Percentiles rank a stretch among this genome's conserved stretches.
Evolutionary conservation across 129 eudicot species (phyloP).

Genomic region (Centaurea solstitialis): DNA sequence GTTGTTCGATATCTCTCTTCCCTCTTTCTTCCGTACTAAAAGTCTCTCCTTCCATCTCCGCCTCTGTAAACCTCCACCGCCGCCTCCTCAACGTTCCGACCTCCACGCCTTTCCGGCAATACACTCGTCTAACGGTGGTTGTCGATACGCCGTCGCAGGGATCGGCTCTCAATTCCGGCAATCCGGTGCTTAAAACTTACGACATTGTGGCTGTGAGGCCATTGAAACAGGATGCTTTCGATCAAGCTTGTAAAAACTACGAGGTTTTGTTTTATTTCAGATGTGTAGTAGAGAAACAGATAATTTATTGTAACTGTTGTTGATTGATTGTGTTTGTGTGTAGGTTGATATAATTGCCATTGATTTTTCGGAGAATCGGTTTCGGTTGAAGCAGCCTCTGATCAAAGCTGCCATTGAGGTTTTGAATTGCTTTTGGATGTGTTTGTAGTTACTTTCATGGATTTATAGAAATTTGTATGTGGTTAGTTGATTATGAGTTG

Average conservation of each 20-base stretch:
- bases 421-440: not conserved
- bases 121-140: conserved; percentile 68
- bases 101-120: conserved; percentile 67
- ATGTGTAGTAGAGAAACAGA: not conserved
- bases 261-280: conserved; percentile 40
- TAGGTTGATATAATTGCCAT: conserved; percentile 91
- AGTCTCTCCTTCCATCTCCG: conserved; percentile 47
- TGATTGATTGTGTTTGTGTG: conserved; percentile 48
- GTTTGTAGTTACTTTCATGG: not conserved
- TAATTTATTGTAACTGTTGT: not conserved
- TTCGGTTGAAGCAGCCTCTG: conserved; percentile 72
- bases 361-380: conserved; percentile 75
- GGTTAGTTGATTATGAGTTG: not conserved
- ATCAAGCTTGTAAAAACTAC: conserved; percentile 67
- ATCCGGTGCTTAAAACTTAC: conserved; percentile 67
- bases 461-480: not conserved
- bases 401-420: conserved; percentile 86
- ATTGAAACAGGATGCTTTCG: conserved; percentile 64
- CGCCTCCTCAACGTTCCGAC: conserved; percentile 44
- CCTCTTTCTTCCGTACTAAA: conserved; percentile 58
- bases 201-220: conserved; percentile 87
- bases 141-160: conserved; percentile 65
- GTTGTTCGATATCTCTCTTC: conserved; percentile 53
- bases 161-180: conserved; percentile 68
- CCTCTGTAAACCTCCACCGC: conserved; percentile 72